Percentiles rank a stretch among this genome's conserved stretches.
phyloP scores from a whole-genome alignment of 805 yeast genomes.

The Barnettozyma vustinii region DNA sequence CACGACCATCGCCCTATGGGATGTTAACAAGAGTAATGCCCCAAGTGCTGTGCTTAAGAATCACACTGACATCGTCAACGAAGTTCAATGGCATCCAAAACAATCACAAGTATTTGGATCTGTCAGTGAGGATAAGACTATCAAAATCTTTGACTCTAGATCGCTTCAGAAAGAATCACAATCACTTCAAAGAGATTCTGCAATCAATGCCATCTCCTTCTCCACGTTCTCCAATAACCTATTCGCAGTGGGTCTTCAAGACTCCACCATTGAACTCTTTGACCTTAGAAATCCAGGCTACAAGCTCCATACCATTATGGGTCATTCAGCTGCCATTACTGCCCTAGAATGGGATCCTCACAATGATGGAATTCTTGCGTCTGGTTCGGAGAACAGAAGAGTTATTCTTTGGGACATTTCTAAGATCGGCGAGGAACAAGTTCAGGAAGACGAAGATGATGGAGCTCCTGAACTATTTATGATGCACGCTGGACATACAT shows the following conservation, averaged over 20 bases:
- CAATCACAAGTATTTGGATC: conserved; percentile 50
- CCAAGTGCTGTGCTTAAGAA: conserved; percentile 30
- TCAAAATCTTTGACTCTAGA: conserved; percentile 48
- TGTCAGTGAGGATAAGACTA: conserved; percentile 64
- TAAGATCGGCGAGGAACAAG: conserved; percentile 79
- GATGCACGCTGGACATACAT: conserved; percentile 92
- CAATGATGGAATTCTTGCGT: conserved; percentile 70
- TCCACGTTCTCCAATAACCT: conserved; percentile 56
- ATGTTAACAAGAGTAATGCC: conserved; percentile 27
- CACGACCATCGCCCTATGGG: conserved; percentile 56
- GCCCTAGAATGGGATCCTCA: conserved; percentile 74
- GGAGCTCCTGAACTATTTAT: conserved; percentile 84
- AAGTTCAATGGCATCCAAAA: conserved; percentile 66
- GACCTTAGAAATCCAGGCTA: conserved; percentile 49
- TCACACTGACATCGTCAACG: conserved; percentile 65
- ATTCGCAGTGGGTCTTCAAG: conserved; percentile 65
- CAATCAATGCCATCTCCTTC: conserved; percentile 61
- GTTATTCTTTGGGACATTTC: conserved; percentile 72
- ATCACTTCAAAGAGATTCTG: conserved; percentile 27
- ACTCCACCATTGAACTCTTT: conserved; percentile 58
- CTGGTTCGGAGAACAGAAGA: conserved; percentile 73
- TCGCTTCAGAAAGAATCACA: conserved; percentile 29
- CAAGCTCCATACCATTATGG: conserved; percentile 67
- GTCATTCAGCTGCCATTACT: conserved; percentile 71
- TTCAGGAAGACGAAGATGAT: conserved; percentile 83